These are phyloP conservation scores for Pseudophaeomoniella oleicola DNA, from an alignment of 2,329 filamentous ascomycete genomes.

Conservation along the genomic window DNA sequence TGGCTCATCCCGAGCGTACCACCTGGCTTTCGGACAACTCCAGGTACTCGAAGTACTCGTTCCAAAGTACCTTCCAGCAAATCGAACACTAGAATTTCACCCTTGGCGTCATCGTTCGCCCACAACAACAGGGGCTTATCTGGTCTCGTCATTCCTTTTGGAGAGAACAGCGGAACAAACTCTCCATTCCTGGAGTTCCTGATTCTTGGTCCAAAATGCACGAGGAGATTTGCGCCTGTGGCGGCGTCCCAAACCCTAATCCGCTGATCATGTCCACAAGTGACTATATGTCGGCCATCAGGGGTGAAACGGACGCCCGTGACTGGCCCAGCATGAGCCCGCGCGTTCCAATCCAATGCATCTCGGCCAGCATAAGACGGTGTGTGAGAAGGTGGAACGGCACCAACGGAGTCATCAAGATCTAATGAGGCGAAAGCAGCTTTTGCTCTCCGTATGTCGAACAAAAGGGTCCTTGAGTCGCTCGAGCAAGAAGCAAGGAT, in stretches of 20 bases:
- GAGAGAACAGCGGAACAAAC: slow-evolving; percentile 47
- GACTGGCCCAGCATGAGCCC: slow-evolving; percentile 66
- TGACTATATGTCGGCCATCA: slow-evolving; percentile 61
- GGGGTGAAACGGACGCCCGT: slow-evolving; percentile 79
- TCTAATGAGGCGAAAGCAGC: slow-evolving; percentile 65
- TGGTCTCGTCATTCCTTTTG: slow-evolving; percentile 38
- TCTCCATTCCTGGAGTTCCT: slow-evolving; percentile 50
- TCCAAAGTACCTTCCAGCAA: slow-evolving; percentile 62
- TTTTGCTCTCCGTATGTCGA: slow-evolving; percentile 72
- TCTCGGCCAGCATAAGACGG: slow-evolving; percentile 15
- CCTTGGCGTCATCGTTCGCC: slow-evolving; percentile 55
- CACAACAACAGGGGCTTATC: slow-evolving; percentile 59
- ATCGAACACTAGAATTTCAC: slow-evolving; percentile 64
- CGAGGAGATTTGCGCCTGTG: slow-evolving; percentile 72
- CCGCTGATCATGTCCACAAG: slow-evolving; percentile 67
- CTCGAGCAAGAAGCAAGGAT: slow-evolving; percentile 71
- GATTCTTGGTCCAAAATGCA: slow-evolving; percentile 71
- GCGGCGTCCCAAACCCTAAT: slow-evolving; percentile 77
- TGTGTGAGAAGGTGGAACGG: slow-evolving; percentile 28
- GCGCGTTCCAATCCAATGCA: slow-evolving; percentile 27
- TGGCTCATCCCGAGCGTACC: background rate
- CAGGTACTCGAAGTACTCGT: slow-evolving; percentile 54
- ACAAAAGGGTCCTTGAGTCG: slow-evolving; percentile 71
- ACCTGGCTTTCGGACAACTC: slow-evolving; percentile 24
- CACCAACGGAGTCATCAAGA: slow-evolving; percentile 65